Evolutionary conservation across 2,329 filamentous ascomycete genomes (phyloP), one percentile per base, ranked within the genome.

Genomic region (Aspergillus alliaceus): DNA sequence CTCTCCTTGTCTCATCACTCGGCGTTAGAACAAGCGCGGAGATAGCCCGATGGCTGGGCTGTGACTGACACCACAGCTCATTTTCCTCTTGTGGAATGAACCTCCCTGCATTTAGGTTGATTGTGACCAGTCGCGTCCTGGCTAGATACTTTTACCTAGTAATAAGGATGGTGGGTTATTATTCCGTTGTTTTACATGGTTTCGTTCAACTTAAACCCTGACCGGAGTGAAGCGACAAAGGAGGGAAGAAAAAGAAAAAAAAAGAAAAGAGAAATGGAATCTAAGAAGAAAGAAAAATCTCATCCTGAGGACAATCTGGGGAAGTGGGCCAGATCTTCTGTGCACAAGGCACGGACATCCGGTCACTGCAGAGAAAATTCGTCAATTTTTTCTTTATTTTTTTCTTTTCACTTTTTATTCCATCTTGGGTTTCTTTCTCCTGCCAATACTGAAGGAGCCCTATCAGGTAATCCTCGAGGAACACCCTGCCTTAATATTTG

Each of bases 321-420:
- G 63, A 58, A 65, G 63, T 65, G 63, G 63, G 58, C 59, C 58
- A 56, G 60, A 64, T 65, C 63, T 59, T 58, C 51, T 60, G 48
- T 55, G 49, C 49, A 34, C 51, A 47, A 57, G 58, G 60, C 63
- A 64, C 61, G 56, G 61, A 64, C 59, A 58, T 51, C 40, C 53
- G 39, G 32, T 40, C 31, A 58, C 37, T 52, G 40, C 53, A 54
- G 24, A 51, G 46, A 18, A 59, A 52, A 39, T 35, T 32, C 34
- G 15, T 37, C 51, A 22, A 18, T 46, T 24, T 18, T 29, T 29
- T 29, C 9, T 29, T 29, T 29, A 5, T 29, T 29, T 29, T 29
- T 29, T 29, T 9, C 27, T 9, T 9, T 29, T 29, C 27, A 5
- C 27, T 29, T 29, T 29, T 9, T 29, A 29, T 29, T 29, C 27